phyloP scores from a whole-genome alignment of 257 asterid genomes.

The Solanum sejunctum region DNA sequence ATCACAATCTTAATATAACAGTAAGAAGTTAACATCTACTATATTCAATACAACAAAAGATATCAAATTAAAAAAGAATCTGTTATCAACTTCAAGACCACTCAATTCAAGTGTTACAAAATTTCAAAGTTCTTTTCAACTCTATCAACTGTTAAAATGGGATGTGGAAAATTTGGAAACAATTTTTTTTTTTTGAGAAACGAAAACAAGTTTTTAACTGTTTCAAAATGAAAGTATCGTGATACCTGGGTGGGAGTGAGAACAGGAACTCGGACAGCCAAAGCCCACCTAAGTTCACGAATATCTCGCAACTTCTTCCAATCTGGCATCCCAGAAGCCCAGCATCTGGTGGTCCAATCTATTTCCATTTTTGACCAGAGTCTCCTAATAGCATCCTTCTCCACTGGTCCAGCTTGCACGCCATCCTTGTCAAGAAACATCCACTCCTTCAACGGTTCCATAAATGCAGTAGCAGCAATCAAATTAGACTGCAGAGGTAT shows the following conservation, averaged over 20 bases:
- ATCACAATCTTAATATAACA: background rate
- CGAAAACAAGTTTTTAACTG: background rate
- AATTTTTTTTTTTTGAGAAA: background rate
- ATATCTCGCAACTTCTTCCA: constrained; percentile 95
- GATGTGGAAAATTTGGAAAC: background rate
- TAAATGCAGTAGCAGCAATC: constrained; percentile 95
- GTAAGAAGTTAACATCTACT: background rate
- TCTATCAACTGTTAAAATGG: background rate
- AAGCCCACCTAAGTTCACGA: constrained; percentile 97
- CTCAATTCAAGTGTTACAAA: background rate
- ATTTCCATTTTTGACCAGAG: constrained; percentile 91
- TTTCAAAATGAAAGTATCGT: background rate
- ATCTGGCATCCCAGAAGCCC: constrained; percentile 97
- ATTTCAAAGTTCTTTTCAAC: background rate
- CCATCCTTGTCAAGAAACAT: constrained; percentile 65
- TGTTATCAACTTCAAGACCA: background rate
- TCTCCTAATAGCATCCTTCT: constrained; percentile 93
- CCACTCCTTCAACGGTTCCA: constrained; percentile 98
- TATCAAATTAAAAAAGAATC: background rate
- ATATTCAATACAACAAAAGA: background rate
- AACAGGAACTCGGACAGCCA: constrained; percentile 88
- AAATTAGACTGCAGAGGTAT: constrained; percentile 95
- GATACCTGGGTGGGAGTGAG: constrained; percentile 83
- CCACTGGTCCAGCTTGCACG: constrained; percentile 80
- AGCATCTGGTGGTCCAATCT: constrained; percentile 87